Conservation (phyloP, 2,329 filamentous ascomycete species). For the Cylindrodendrum hubeiense region DNA sequence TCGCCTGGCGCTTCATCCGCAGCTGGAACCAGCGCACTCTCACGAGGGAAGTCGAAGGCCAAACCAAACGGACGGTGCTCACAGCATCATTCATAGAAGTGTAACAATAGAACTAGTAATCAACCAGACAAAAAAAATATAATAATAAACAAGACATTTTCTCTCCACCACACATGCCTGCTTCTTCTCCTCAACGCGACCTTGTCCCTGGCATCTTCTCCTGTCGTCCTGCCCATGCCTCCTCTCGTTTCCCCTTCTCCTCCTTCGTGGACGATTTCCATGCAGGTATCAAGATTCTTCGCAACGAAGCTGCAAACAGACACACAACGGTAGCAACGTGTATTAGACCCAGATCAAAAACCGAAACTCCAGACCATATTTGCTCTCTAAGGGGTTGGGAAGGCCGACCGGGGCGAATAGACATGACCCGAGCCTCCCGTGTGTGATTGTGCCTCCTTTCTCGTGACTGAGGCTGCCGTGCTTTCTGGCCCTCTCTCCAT, state of each 20-base stretch:
- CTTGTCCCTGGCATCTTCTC: not conserved
- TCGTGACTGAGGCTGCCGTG: constrained; percentile 36
- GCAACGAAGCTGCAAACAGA: constrained; percentile 30
- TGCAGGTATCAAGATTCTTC: constrained; percentile 24
- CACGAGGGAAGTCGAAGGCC: constrained; percentile 22
- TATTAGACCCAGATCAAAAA: constrained; percentile 60
- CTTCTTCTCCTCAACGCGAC: not conserved
- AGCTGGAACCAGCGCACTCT: constrained; percentile 54
- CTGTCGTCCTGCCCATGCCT: not conserved
- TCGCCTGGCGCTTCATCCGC: constrained; percentile 56
- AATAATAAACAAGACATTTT: constrained; percentile 17
- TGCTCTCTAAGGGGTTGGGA: constrained; percentile 53
- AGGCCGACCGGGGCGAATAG: constrained; percentile 41
- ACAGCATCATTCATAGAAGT: constrained; percentile 49
- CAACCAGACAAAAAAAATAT: not conserved
- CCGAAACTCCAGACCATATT: constrained; percentile 63
- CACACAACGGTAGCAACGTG: constrained; percentile 48
- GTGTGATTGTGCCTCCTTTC: constrained; percentile 38
- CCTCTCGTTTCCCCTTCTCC: not conserved
- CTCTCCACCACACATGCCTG: constrained; percentile 15
- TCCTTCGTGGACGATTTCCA: constrained; percentile 8
- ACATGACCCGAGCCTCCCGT: constrained; percentile 42
- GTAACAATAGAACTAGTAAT: constrained; percentile 40
- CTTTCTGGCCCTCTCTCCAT: constrained; percentile 27
- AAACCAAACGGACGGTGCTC: constrained; percentile 37